Evolutionary conservation across 768 basidiomycete species (phyloP).

Genomic region (Cantharellus anzutake): DNA sequence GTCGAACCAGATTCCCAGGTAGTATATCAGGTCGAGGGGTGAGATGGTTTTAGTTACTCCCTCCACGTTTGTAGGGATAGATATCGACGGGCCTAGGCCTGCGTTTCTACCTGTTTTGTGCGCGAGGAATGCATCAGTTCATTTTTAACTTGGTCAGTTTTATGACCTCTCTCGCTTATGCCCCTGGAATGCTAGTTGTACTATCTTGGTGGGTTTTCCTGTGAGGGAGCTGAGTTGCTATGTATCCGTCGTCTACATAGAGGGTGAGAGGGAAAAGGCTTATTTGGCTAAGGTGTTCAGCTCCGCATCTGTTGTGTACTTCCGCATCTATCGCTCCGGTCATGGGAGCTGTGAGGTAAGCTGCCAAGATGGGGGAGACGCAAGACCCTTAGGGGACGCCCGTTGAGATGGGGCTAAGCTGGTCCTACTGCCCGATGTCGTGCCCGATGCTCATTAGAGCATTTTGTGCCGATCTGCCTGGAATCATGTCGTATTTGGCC

Average conservation of each 20-base stretch:
- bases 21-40: no score
- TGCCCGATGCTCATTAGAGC: constrained; percentile 8
- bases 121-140: constrained; percentile 4
- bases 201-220: background rate
- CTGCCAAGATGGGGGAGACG: background rate
- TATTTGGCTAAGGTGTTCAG: background rate
- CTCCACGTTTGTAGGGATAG: no score
- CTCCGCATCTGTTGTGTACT: constrained; percentile 7
- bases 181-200: constrained; percentile 1
- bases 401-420: background rate
- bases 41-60: no score
- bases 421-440: background rate
- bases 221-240: background rate
- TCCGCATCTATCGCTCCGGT: background rate
- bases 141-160: constrained; percentile 2
- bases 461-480: constrained; percentile 6
- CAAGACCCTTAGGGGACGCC: background rate
- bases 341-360: background rate
- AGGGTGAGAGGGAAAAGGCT: background rate
- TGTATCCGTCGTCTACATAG: background rate
- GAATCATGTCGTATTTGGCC: constrained; percentile 15
- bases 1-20: no score
- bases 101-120: no score
- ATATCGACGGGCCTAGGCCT: no score
- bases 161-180: background rate